A percentile compares a stretch with the other conserved stretches of the same genome.
phyloP scores from a whole-genome alignment of 352 stramenopile species.

The Globisporangium irregulare region DNA sequence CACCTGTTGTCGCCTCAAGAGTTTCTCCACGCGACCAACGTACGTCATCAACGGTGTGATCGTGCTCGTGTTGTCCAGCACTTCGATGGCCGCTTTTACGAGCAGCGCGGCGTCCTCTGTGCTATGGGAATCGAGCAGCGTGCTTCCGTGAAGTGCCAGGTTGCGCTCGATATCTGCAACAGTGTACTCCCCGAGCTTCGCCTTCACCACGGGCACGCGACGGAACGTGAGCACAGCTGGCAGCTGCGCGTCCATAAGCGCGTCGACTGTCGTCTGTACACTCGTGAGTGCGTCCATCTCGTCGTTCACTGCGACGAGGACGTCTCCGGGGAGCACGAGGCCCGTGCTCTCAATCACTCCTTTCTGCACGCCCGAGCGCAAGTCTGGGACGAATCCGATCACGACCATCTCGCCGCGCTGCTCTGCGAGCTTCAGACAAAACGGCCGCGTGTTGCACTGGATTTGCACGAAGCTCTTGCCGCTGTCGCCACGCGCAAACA shows the following conservation, averaged over 20 bases:
- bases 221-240: slow-evolving; percentile 57
- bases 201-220: slow-evolving; percentile 36
- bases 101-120: slow-evolving; percentile 47
- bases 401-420: slow-evolving; percentile 48
- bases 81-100: slow-evolving; percentile 51
- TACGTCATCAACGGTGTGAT: slow-evolving; percentile 43
- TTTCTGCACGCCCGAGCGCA: slow-evolving; percentile 14
- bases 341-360: slow-evolving; percentile 41
- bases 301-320: slow-evolving; percentile 63
- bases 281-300: slow-evolving; percentile 40
- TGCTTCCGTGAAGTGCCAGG: slow-evolving; percentile 40
- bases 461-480: slow-evolving; percentile 43
- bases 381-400: slow-evolving; percentile 36
- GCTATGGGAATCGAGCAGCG: slow-evolving; percentile 28
- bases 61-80: slow-evolving; percentile 36
- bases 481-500: slow-evolving; percentile 16
- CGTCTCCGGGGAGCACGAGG: slow-evolving; percentile 45
- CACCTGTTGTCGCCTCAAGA: slow-evolving; percentile 22
- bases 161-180: slow-evolving; percentile 50
- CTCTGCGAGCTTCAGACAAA: slow-evolving; percentile 43
- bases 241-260: slow-evolving; percentile 35
- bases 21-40: slow-evolving; percentile 48
- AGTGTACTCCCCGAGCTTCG: slow-evolving; percentile 59
- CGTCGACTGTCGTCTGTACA: slow-evolving; percentile 37
- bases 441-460: slow-evolving; percentile 41